Evolutionary conservation across 306 rosid genomes (phyloP).

Genomic region (Gynostemma pentaphyllum): DNA sequence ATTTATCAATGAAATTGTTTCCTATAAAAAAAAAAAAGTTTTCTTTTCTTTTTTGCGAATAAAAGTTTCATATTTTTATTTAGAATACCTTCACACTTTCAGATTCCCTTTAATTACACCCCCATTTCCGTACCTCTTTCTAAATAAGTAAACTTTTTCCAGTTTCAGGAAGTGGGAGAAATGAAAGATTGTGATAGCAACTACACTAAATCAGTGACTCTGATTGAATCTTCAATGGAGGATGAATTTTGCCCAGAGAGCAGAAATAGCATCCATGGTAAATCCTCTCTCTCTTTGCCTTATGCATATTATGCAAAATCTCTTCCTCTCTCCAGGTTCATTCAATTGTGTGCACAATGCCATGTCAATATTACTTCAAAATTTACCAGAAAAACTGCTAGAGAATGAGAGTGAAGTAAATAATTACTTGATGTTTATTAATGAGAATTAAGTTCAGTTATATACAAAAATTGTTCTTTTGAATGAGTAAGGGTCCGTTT

Average conservation of each 20-base stretch:
- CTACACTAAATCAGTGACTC: constrained; percentile 19
- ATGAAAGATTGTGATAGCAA: constrained; percentile 35
- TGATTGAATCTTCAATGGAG: constrained; percentile 23
- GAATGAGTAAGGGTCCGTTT: no score
- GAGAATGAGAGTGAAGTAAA: background rate
- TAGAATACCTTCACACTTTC: no score
- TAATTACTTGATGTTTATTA: background rate
- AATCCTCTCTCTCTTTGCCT: constrained; percentile 7
- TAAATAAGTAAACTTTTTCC: background rate
- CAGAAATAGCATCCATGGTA: constrained; percentile 50
- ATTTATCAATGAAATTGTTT: no score
- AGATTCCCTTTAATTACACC: no score
- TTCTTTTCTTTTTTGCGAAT: background rate
- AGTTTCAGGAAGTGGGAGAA: constrained; percentile 49
- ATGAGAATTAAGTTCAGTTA: no score
- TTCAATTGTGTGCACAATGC: background rate
- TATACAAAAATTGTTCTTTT: no score
- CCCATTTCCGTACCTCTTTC: background rate
- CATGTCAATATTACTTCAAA: background rate
- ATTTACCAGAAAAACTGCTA: background rate
- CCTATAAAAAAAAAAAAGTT: no score
- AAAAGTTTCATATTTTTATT: no score
- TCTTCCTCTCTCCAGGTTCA: background rate
- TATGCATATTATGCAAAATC: no score
- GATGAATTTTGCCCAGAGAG: constrained; percentile 36